A percentile compares a stretch with the other conserved stretches of the same genome.
Conservation (phyloP, 129 eudicot species). For the Arctium lappa region DNA sequence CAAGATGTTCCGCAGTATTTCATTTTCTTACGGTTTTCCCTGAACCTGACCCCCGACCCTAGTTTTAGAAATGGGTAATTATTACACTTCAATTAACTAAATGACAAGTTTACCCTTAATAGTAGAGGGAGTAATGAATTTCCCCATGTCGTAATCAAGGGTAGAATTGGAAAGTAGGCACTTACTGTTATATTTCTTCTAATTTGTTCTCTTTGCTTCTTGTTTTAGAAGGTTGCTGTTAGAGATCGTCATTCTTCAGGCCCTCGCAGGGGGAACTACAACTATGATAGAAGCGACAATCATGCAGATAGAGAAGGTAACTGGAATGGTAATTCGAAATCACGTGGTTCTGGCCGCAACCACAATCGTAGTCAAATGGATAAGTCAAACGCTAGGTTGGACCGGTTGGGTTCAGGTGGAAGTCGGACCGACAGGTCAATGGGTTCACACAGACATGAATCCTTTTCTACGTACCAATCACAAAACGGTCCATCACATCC, state of each 20-base stretch:
- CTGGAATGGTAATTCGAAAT: conserved; percentile 61
- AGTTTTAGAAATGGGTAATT: neutral
- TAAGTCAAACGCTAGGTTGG: conserved; percentile 55
- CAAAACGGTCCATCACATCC: conserved; percentile 63
- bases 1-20: too few relatives aligned
- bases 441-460: conserved; percentile 55
- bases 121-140: neutral
- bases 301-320: conserved; percentile 68
- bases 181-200: neutral
- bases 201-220: neutral
- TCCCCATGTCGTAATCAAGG: neutral
- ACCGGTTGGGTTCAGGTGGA: conserved; percentile 48
- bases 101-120: neutral
- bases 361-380: conserved; percentile 69
- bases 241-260: conserved; percentile 64
- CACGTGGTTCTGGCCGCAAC: conserved; percentile 60
- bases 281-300: conserved; percentile 62
- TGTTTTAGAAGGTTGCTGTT: conserved; percentile 60
- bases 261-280: conserved; percentile 69
- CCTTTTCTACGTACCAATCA: conserved; percentile 54
- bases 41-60: too few relatives aligned
- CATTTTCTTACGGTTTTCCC: too few relatives aligned
- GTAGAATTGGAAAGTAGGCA: neutral
- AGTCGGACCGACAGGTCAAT: conserved; percentile 56
- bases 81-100: neutral